phyloP scores from a whole-genome alignment of 495 filamentous ascomycete species.

The Penicillium bovifimosum region DNA sequence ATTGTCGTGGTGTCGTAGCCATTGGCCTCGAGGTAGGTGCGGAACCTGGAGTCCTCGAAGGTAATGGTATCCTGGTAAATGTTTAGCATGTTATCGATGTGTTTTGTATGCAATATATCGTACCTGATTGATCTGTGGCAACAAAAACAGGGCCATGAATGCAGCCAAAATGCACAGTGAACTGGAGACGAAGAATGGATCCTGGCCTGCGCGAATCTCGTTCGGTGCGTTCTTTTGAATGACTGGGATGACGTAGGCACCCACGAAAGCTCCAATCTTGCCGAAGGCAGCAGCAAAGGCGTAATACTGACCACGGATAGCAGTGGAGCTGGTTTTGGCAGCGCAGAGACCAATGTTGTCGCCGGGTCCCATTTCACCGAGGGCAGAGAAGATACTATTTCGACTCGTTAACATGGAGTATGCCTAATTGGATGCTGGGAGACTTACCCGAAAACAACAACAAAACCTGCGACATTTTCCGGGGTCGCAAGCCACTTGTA shows the following conservation, averaged over 20 bases:
- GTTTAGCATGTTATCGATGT: not conserved
- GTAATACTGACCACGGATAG: conserved; percentile 87
- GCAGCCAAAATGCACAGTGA: conserved; percentile 60
- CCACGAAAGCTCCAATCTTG: conserved; percentile 89
- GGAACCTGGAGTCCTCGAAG: conserved; percentile 64
- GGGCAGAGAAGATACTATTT: conserved; percentile 67
- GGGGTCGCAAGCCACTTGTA: conserved; percentile 60
- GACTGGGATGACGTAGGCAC: conserved; percentile 73
- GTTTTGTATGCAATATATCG: not conserved
- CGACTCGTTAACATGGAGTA: not conserved
- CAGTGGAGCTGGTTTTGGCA: conserved; percentile 81
- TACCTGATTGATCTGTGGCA: conserved; percentile 65
- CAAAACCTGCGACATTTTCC: conserved; percentile 65
- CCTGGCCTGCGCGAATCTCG: conserved; percentile 57
- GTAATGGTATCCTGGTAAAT: conserved; percentile 56
- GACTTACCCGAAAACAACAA: conserved; percentile 60
- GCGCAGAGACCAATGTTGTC: conserved; percentile 88
- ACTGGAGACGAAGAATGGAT: conserved; percentile 73
- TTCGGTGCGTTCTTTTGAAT: conserved; percentile 62
- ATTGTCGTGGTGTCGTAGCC: conserved; percentile 69
- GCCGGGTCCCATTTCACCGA: conserved; percentile 83
- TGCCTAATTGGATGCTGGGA: too few relatives aligned
- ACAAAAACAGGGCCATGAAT: conserved; percentile 48
- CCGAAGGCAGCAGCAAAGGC: conserved; percentile 79
- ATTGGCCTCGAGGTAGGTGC: conserved; percentile 57